Evolutionary conservation across 768 basidiomycete genomes (phyloP), one percentile per base, ranked within the genome.

Genomic region (Mycena belliarum): DNA sequence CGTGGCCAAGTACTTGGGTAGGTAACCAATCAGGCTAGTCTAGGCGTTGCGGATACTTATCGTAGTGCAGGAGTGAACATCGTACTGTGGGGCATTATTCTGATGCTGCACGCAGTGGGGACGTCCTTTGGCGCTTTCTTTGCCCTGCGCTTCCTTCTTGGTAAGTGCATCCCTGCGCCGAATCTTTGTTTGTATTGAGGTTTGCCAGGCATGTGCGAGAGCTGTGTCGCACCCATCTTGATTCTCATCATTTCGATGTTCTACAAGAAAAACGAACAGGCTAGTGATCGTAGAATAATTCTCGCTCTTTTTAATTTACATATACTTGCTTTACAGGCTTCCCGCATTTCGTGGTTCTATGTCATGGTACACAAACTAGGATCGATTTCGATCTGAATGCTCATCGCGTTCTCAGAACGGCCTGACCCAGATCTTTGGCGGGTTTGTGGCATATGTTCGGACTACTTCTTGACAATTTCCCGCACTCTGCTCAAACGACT

Each of bases 191-290:
- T n/a, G 16, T 38, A n/a, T 49, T 52, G 29, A 32, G 6, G 6
- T 10, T 24, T 38, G 10, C 44, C 32, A 86, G 85, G 85, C 37
- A 85, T 87, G 86, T 82, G 82, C 65, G 86, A 88, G 68, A 79
- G 78, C 60, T 86, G 85, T 23, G 57, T 57, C 26, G 79, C 83
- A 6, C 86, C 86, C 0, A 82, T 78, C 62, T 72, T 87, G 32
- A 82, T 88, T 68, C 70, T 86, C 49, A 78, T 87, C 37, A 78
- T 86, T 40, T 80, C 83, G 11, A 84, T 86, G 81, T 87, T 86
- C 65, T 87, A 86, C 71, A 84, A 82, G 74, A 87, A 86, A 70
- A 73, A 84, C 49, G 86, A 87, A 63, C 85, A 87, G 74, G 81
- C 76, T 43, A 29, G 63, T 32, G 29, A 32, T 32, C 29, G 6